Base-by-base conservation (phyloP, 2,329 filamentous ascomycete species). In the Aureobasidium sp. region DNA sequence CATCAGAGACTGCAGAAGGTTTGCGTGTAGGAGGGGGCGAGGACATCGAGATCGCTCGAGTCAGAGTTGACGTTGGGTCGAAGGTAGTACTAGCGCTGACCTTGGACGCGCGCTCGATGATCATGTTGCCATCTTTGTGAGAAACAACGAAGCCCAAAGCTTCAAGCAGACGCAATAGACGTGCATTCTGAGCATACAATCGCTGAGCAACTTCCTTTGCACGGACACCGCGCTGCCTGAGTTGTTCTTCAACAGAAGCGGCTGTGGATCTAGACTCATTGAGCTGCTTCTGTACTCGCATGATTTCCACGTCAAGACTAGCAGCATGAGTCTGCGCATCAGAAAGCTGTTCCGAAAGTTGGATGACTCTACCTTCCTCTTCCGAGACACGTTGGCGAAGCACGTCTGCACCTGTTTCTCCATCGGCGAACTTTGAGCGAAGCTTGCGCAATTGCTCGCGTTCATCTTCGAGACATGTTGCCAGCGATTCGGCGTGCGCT, bases 191-290 rank as follows among this genome's bases (percentile, higher is more conserved):
- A 1, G 85, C 82, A 72, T 90, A 95, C 4, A 97, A 80, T 62
- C 87, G 85, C 69, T 92, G 88, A 1, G 92, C 95, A 13, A 97
- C 79, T 66, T 97, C 90, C 71, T 90, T 91, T 5, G 90, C 87
- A 65, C 87, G 87, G 59, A 81, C 79, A 44, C 88, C 87, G 50
- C 91, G 88, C 50, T 84, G 81, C 47, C 91, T 85, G 51, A 90
- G 84, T 56, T 86, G 84, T 27, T 77, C 77, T 17, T 78, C 78
- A 17, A 87, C 71, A 2, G 75, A 72, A 8, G 80, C 75, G 17
- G 74, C 74, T 39, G 73, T 72, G 9, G 72, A 73, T 65, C 87
- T 81, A 2, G 82, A 74, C 4, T 75, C 76, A 36, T 84, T 77
- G 48, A 86, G 73, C 71, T 87, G 89, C 64, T 87, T 86, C 69